A percentile compares a stretch with the other conserved stretches of the same genome.
Conservation (phyloP, 2,329 filamentous ascomycete genomes). For the Aspergillus transmontanensis region DNA sequence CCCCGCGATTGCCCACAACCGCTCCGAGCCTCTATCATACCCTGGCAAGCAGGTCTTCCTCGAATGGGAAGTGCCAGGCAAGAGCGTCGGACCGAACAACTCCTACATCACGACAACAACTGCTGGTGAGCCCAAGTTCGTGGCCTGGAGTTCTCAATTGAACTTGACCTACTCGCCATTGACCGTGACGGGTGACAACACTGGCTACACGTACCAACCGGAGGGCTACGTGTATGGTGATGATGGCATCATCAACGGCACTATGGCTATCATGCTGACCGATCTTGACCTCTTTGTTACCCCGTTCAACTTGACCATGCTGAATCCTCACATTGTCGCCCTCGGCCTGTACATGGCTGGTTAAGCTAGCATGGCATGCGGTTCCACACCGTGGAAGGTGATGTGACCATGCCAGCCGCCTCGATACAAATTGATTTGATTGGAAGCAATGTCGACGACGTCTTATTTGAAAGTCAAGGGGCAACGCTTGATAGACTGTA, state of each 20-base stretch:
- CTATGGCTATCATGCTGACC: background rate
- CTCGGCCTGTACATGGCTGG: conserved; percentile 6
- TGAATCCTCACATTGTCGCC: conserved; percentile 6
- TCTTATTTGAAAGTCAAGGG: background rate
- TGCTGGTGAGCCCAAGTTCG: conserved; percentile 8
- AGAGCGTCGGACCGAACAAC: conserved; percentile 12
- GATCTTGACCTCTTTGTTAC: conserved; percentile 5
- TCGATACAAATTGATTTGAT: background rate
- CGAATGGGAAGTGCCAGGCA: conserved; percentile 9
- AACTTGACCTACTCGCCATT: conserved; percentile 14
- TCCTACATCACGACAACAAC: conserved; percentile 14
- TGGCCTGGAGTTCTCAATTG: conserved; percentile 14
- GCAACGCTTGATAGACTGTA: background rate
- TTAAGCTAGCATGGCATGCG: background rate
- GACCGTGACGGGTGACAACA: conserved; percentile 9
- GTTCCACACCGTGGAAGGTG: background rate
- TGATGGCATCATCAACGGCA: conserved; percentile 5
- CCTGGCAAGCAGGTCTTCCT: conserved; percentile 8
- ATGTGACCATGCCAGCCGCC: background rate
- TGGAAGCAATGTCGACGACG: background rate
- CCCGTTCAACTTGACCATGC: conserved; percentile 4
- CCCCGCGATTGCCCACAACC: conserved; percentile 6
- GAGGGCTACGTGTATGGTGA: background rate
- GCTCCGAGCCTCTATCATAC: conserved; percentile 9
- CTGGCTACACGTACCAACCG: conserved; percentile 11